Conservation (phyloP, 2,329 filamentous ascomycete species). For the Coniochaeta hoffmannii region DNA sequence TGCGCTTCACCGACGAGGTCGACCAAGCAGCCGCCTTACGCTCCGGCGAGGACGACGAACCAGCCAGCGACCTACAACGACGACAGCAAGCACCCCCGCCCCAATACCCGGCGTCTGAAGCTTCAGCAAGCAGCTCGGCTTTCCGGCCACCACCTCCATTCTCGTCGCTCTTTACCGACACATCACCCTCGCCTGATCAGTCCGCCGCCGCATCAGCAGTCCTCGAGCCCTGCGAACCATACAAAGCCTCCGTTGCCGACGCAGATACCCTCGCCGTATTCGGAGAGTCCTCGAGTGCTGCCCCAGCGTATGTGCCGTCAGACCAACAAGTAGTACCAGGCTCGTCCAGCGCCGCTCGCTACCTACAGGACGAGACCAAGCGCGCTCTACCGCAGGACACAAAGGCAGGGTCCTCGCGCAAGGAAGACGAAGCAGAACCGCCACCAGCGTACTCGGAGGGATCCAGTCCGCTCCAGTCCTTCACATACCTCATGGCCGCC, state of each 20-base stretch:
- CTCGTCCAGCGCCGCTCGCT: constrained; percentile 13
- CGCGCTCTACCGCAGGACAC: constrained; percentile 74
- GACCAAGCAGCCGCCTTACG: constrained; percentile 12
- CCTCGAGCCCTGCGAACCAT: constrained; percentile 25
- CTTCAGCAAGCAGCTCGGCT: constrained; percentile 36
- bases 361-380: constrained; percentile 64
- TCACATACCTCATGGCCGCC: constrained; percentile 96
- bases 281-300: constrained; percentile 25
- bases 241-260: constrained; percentile 30
- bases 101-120: constrained; percentile 50
- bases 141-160: constrained; percentile 47
- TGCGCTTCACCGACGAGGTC: constrained; percentile 20
- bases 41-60: constrained; percentile 11
- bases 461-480: constrained; percentile 82
- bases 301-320: constrained; percentile 46
- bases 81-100: constrained; percentile 45
- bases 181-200: constrained; percentile 15
- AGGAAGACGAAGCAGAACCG: constrained; percentile 80
- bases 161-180: constrained; percentile 47
- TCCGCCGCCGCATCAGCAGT: constrained; percentile 21
- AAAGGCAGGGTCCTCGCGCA: constrained; percentile 62
- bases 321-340: constrained; percentile 8
- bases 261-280: constrained; percentile 10
- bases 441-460: constrained; percentile 96
- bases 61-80: constrained; percentile 14